Conservation (phyloP, 140 eudicot species). For the Flaveria floridana region DNA sequence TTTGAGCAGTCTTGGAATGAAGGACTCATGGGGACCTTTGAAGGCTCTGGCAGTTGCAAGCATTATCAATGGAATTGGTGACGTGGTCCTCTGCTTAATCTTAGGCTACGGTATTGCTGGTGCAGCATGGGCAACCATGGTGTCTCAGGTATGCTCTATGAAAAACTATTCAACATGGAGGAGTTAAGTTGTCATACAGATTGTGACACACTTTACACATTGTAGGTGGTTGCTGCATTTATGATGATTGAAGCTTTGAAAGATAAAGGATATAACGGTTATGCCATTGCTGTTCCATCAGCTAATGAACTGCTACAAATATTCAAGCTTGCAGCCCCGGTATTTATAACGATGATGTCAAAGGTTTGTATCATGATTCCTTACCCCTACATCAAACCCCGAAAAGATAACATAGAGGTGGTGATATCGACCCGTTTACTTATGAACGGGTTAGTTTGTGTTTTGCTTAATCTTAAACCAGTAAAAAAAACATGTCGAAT, state of each 20-base stretch:
- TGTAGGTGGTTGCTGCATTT: conserved; percentile 83
- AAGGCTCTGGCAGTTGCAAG: conserved; percentile 90
- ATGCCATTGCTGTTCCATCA: conserved; percentile 68
- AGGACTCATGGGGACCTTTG: conserved; percentile 96
- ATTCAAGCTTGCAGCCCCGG: conserved; percentile 83
- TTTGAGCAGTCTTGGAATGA: conserved; percentile 84
- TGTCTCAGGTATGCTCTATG: conserved; percentile 60
- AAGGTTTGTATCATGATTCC: conserved; percentile 52
- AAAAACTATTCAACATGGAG: conserved; percentile 13
- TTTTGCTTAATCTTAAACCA: background rate
- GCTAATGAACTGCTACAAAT: conserved; percentile 61
- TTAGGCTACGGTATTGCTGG: conserved; percentile 94
- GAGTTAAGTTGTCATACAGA: background rate
- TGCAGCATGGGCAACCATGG: conserved; percentile 99
- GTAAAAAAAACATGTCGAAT: background rate
- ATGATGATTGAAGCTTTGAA: conserved; percentile 86
- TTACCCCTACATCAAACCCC: background rate
- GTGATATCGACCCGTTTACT: background rate
- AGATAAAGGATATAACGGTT: conserved; percentile 81
- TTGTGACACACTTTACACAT: conserved; percentile 26
- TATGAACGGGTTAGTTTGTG: background rate
- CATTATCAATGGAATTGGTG: conserved; percentile 78
- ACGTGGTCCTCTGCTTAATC: conserved; percentile 66
- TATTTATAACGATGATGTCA: conserved; percentile 78
- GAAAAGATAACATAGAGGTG: background rate